A percentile compares a stretch with the other conserved stretches of the same genome.
phyloP scores from a whole-genome alignment of 2,329 filamentous ascomycete species.

The Calycina herbarum region DNA sequence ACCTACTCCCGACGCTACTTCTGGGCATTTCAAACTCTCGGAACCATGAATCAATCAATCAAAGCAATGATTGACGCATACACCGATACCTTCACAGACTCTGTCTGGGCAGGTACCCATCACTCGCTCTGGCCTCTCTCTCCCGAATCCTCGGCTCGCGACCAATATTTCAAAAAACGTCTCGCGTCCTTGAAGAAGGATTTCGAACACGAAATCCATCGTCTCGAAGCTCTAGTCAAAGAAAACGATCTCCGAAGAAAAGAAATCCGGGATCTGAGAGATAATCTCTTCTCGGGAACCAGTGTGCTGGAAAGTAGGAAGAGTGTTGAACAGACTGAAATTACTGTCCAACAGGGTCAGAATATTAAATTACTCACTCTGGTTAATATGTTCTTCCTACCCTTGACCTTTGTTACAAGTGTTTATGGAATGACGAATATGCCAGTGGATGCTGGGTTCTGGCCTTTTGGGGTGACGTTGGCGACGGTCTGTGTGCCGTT shows the following conservation, averaged over 20 bases:
- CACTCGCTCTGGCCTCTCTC: conserved; percentile 56
- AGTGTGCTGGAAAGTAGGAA: conserved; percentile 60
- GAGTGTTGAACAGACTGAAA: conserved; percentile 55
- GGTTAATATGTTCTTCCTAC: conserved; percentile 61
- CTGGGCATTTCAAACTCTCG: conserved; percentile 62
- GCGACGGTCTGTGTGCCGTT: conserved; percentile 48
- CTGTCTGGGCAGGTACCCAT: conserved; percentile 58
- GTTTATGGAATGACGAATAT: conserved; percentile 56
- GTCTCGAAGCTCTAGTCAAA: conserved; percentile 22
- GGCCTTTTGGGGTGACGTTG: conserved; percentile 44
- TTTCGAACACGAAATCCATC: conserved; percentile 47
- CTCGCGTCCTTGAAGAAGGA: conserved; percentile 50
- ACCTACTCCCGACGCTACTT: conserved; percentile 63
- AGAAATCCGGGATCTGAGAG: conserved; percentile 57
- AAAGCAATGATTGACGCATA: conserved; percentile 58
- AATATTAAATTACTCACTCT: conserved; percentile 62
- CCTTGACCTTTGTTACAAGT: conserved; percentile 61
- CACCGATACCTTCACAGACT: conserved; percentile 56
- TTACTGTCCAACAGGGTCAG: conserved; percentile 57
- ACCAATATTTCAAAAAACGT: conserved; percentile 48
- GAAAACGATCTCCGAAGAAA: conserved; percentile 53
- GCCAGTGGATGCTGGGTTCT: conserved; percentile 44
- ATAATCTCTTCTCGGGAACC: conserved; percentile 65
- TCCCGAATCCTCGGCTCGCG: conserved; percentile 45
- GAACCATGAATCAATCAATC: conserved; percentile 59